Conservation (phyloP, 2,329 filamentous ascomycete species). For the Sarocladium brachiariae region DNA sequence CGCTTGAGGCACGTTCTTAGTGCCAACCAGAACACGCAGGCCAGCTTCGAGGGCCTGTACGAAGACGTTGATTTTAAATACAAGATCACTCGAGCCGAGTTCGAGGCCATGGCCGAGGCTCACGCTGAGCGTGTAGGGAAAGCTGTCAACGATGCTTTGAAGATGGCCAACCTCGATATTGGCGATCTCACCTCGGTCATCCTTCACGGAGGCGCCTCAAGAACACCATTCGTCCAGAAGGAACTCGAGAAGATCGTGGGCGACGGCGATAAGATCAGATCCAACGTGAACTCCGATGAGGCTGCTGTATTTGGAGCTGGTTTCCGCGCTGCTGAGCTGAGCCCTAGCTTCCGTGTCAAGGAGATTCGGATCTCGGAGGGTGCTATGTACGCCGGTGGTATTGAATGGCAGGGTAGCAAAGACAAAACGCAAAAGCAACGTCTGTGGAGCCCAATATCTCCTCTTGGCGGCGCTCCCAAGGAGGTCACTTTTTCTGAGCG, state of each 20-base stretch:
- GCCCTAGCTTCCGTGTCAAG: constrained; percentile 95
- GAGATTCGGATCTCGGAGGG: constrained; percentile 83
- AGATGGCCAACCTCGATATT: constrained; percentile 64
- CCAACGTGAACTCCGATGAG: constrained; percentile 95
- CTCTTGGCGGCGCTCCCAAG: constrained; percentile 69
- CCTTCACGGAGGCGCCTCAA: constrained; percentile 81
- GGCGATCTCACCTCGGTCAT: constrained; percentile 82
- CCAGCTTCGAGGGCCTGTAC: constrained; percentile 81
- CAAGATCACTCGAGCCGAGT: constrained; percentile 72
- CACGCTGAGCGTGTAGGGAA: constrained; percentile 61
- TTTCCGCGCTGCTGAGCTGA: constrained; percentile 87
- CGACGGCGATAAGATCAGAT: constrained; percentile 70
- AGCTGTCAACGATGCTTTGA: constrained; percentile 69
- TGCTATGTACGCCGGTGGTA: constrained; percentile 63
- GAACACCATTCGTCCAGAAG: constrained; percentile 92
- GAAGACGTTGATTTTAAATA: constrained; percentile 92
- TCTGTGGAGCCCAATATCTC: constrained; percentile 73
- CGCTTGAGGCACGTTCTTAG: constrained; percentile 82
- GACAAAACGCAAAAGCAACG: constrained; percentile 70
- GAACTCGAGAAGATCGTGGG: constrained; percentile 71
- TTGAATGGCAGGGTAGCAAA: constrained; percentile 63
- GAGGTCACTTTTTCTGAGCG: constrained; percentile 77
- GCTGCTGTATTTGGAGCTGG: constrained; percentile 92
- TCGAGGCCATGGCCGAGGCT: constrained; percentile 68
- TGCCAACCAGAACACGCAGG: constrained; percentile 76